These are phyloP conservation scores for Pulveroboletus frians DNA, from an alignment of 768 basidiomycete genomes.

Conservation along the genomic window DNA sequence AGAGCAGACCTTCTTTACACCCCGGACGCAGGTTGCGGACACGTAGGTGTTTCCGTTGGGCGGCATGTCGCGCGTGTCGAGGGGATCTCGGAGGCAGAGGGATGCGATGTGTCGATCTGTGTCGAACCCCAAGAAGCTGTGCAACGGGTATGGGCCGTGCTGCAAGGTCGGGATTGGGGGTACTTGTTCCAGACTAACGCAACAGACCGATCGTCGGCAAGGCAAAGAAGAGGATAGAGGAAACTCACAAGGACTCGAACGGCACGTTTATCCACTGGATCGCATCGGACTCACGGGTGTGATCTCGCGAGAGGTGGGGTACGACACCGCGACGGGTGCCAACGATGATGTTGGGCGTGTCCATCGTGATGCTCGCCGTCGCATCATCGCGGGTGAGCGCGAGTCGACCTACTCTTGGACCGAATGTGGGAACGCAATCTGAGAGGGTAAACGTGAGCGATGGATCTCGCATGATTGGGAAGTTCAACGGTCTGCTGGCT, in stretches of 20 bases:
- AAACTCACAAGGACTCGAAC: constrained; percentile 77
- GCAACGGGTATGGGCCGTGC: constrained; percentile 49
- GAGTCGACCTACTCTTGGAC: constrained; percentile 24
- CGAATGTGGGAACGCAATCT: constrained; percentile 13
- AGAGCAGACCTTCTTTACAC: constrained; percentile 59
- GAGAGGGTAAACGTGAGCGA: constrained; percentile 18
- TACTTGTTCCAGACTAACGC: constrained; percentile 57
- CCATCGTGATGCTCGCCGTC: constrained; percentile 33
- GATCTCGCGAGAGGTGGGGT: constrained; percentile 68
- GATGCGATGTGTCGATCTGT: constrained; percentile 47
- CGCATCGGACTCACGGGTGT: constrained; percentile 40
- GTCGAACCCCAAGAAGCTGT: constrained; percentile 57
- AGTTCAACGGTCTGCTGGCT: background rate
- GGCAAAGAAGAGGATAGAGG: background rate
- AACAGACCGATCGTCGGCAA: no score
- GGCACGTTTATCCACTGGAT: constrained; percentile 65
- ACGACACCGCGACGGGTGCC: constrained; percentile 69
- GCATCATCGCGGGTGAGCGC: constrained; percentile 12
- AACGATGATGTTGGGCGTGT: constrained; percentile 59
- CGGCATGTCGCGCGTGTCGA: constrained; percentile 63
- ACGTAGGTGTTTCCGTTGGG: constrained; percentile 60
- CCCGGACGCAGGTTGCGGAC: constrained; percentile 55
- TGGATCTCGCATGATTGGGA: constrained; percentile 1
- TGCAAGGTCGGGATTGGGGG: constrained; percentile 66
- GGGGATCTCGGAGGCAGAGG: constrained; percentile 61